These are phyloP conservation scores for Macrotyloma uniflorum DNA, from an alignment of 306 rosid genomes.

Conservation along the genomic window DNA sequence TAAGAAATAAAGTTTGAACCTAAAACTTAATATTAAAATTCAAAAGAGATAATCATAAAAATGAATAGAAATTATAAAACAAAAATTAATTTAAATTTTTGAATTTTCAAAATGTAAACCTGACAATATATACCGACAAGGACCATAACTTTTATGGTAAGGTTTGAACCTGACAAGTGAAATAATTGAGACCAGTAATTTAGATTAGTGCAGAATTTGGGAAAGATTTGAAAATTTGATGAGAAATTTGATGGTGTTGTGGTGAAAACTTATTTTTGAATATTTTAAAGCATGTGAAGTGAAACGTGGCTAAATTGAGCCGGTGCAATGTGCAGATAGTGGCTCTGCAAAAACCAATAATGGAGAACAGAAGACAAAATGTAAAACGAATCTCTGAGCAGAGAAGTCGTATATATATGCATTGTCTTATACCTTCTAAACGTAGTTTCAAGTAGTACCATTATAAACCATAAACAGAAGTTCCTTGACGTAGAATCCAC, in stretches of 20 bases:
- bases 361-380: slow-evolving; percentile 35
- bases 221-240: neutral
- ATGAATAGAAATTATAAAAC: no score
- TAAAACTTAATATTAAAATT: neutral
- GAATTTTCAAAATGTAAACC: neutral
- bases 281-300: neutral
- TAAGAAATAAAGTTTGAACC: neutral
- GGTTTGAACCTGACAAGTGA: neutral
- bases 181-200: neutral
- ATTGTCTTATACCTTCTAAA: neutral
- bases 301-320: slow-evolving; percentile 32
- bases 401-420: neutral
- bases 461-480: neutral
- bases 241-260: neutral
- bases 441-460: neutral
- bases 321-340: neutral
- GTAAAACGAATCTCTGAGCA: slow-evolving; percentile 28
- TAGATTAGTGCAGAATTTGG: slow-evolving; percentile 10
- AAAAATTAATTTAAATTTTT: no score
- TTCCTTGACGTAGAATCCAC: slow-evolving; percentile 35
- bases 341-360: slow-evolving; percentile 38
- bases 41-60: no score
- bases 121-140: neutral
- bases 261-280: neutral
- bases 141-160: no score